These are phyloP conservation scores for Fusarium sp. DNA, from an alignment of 2,329 filamentous ascomycete species.

Conservation along the genomic window DNA sequence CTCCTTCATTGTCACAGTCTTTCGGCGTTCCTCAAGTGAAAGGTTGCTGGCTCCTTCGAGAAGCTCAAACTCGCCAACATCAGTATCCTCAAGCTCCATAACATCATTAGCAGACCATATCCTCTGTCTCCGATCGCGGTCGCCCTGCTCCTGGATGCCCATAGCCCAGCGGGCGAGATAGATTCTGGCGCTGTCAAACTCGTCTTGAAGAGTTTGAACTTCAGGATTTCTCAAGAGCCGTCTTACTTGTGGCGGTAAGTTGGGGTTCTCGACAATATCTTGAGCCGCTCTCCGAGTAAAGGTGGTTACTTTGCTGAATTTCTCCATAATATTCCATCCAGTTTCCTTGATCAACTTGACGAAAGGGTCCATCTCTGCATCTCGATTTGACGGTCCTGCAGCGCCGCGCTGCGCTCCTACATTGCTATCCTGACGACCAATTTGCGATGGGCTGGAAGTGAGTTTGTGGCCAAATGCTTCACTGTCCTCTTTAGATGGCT, in stretches of 20 bases:
- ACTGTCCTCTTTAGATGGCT: conserved; percentile 85
- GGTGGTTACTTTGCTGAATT: conserved; percentile 95
- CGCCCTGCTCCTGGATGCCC: conserved; percentile 97
- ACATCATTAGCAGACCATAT: conserved; percentile 96
- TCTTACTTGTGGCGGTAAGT: conserved; percentile 86
- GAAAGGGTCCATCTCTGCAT: conserved; percentile 88
- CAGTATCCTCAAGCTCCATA: conserved; percentile 91
- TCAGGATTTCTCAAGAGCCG: conserved; percentile 89
- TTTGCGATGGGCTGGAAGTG: conserved; percentile 48
- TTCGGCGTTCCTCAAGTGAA: conserved; percentile 78
- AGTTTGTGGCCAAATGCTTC: conserved; percentile 77
- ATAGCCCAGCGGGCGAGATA: conserved; percentile 98
- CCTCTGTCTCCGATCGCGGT: conserved; percentile 81
- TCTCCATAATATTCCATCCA: conserved; percentile 95
- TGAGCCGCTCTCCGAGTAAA: conserved; percentile 93
- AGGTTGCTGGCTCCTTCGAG: conserved; percentile 80
- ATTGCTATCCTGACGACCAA: conserved; percentile 45
- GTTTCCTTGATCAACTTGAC: conserved; percentile 94
- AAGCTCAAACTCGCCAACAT: conserved; percentile 95
- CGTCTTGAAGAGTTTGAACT: conserved; percentile 92
- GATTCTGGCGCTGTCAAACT: conserved; percentile 94
- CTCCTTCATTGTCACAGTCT: conserved; percentile 79
- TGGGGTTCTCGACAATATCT: conserved; percentile 89
- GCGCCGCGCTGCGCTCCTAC: conserved; percentile 41
- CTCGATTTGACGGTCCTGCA: conserved; percentile 54